Evolutionary conservation across 768 basidiomycete species (phyloP), one percentile per base, ranked within the genome.

Genomic region (Pleurotus tuber-regium): DNA sequence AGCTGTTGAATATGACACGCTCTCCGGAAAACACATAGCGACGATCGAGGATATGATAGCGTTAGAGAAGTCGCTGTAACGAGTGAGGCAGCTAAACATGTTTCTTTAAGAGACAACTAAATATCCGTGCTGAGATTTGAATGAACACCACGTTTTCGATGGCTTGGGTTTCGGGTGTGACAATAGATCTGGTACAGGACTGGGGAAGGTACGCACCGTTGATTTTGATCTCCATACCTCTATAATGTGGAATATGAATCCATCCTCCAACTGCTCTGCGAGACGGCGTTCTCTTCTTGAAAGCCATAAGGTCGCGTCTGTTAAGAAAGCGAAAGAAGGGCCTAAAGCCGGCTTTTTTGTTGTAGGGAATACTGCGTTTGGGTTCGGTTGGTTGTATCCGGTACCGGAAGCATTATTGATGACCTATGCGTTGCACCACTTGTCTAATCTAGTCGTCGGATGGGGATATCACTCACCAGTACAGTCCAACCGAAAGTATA

Each of bases 281-380:
- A 43, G 36, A 21, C 68, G 63, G 11, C 42, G 26, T 2, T 46
- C 55, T 18, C 46, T 25, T 2, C 58, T 66, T 8, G 77, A 71
- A 8, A 89, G 69, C 88, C 88, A 91, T n/a, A 92, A 57, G 0
- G 85, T 87, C 12, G 79, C 81, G 59, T 91, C 89, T 1, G 82
- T 79, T 63, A 89, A 66, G 63, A 80, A 87, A 5, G 83, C 71
- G 54, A 91, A 92, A 1, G 87, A 84, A 1, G 88, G 83, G 0
- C 89, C 89, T 11, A 92, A 71, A 1, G 87, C 86, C 4, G 88
- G 87, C 59, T 87, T 89, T 51, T 79, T 72, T 21, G 55, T 43
- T 9, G 50, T 65, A 44, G 67, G 50, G 29, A 72, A 74, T 9
- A 56, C 62, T 0, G 73, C 68, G 36, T 56, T 16, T 7, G 69